Percentiles rank a stretch among this genome's conserved stretches.
phyloP scores from a whole-genome alignment of 2,329 filamentous ascomycete genomes.

The Ilyonectria robusta region DNA sequence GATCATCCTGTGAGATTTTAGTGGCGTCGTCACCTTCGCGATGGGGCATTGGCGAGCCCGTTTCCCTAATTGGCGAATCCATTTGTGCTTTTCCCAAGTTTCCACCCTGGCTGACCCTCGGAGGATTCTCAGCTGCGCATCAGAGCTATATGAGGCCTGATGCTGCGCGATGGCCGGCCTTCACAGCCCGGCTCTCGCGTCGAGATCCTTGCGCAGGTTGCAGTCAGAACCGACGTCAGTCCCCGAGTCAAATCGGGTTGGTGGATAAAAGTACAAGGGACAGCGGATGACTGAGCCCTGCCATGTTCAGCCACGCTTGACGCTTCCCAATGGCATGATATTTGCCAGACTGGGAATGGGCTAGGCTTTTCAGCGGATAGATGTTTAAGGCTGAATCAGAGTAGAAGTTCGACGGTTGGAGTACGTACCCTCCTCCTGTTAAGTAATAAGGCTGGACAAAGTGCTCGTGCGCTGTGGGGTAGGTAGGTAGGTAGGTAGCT shows the following conservation, averaged over 20 bases:
- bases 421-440: too few species aligned
- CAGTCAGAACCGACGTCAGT: neutral
- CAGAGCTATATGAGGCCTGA: too few species aligned
- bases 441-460: too few species aligned
- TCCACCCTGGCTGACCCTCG: neutral
- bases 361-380: neutral
- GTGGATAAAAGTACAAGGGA: neutral
- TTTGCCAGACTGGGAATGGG: neutral
- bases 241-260: neutral
- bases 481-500: too few species aligned
- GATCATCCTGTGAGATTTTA: constrained; percentile 23
- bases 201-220: neutral
- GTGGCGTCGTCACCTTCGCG: neutral
- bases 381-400: neutral
- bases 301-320: neutral
- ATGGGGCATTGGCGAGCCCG: neutral
- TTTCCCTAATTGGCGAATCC: neutral
- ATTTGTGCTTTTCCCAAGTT: neutral
- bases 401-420: neutral
- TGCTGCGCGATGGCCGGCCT: neutral
- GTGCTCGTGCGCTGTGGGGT: too few species aligned
- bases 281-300: neutral
- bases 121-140: too few species aligned
- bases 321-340: neutral
- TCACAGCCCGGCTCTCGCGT: neutral